Percentiles rank a stretch among this genome's conserved stretches.
These are phyloP conservation scores for Quercus berberidifolia DNA, from an alignment of 306 rosid species.

Conservation along the genomic window DNA sequence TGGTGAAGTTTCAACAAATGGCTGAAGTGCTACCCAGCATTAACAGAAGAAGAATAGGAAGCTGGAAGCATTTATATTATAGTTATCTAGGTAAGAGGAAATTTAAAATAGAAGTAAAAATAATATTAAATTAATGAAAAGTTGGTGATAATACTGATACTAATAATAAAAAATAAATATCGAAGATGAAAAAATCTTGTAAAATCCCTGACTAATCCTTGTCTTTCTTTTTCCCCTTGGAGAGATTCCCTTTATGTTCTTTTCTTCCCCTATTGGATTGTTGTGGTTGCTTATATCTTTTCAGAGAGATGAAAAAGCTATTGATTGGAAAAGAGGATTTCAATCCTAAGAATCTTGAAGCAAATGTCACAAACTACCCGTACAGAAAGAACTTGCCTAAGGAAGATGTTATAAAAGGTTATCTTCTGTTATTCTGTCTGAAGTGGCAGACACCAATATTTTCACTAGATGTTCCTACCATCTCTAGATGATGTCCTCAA, in stretches of 20 bases:
- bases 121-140: too few species aligned
- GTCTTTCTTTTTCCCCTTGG: not conserved
- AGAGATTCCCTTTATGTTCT: not conserved
- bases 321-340: slow-evolving; percentile 90
- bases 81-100: too few species aligned
- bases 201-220: not conserved
- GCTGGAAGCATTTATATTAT: too few species aligned
- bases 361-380: slow-evolving; percentile 65
- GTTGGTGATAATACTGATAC: too few species aligned
- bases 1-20: slow-evolving; percentile 43
- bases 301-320: slow-evolving; percentile 86
- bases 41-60: slow-evolving; percentile 78
- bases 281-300: slow-evolving; percentile 35
- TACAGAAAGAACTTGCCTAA: slow-evolving; percentile 70
- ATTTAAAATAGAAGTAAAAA: too few species aligned
- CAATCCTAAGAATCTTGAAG: slow-evolving; percentile 84
- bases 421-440: slow-evolving; percentile 20
- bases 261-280: slow-evolving; percentile 5
- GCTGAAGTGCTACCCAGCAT: slow-evolving; percentile 69
- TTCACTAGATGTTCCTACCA: not conserved
- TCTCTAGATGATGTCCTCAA: slow-evolving; percentile 20
- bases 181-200: not conserved
- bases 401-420: slow-evolving; percentile 85
- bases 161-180: too few species aligned
- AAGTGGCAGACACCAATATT: not conserved